Percentiles rank a stretch among this genome's conserved stretches.
Evolutionary conservation across 495 filamentous ascomycete genomes (phyloP).

Genomic region (Trichoderma orchidacearum): DNA sequence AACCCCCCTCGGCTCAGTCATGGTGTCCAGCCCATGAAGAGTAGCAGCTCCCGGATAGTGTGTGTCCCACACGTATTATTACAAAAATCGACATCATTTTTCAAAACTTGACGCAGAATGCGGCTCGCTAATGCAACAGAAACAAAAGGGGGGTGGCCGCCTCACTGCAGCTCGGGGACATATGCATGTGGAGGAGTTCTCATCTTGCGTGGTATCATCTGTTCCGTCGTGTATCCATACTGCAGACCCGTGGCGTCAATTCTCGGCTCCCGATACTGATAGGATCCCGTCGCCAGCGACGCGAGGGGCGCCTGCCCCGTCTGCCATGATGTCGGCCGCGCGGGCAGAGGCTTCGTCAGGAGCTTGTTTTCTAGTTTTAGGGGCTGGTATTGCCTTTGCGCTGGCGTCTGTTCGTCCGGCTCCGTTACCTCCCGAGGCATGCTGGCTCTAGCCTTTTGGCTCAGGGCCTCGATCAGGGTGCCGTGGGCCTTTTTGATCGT

Average conservation of each 20-base stretch:
- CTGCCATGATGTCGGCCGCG: neutral
- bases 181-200: neutral
- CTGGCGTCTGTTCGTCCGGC: neutral
- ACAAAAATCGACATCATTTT: too few species aligned
- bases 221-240: neutral
- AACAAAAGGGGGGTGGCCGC: neutral
- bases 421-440: too few species aligned
- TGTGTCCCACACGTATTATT: neutral
- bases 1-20: neutral
- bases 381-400: neutral
- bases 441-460: constrained; percentile 38
- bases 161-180: neutral
- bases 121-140: too few species aligned
- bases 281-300: neutral
- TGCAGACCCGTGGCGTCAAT: neutral
- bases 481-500: constrained; percentile 59
- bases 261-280: neutral
- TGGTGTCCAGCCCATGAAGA: neutral
- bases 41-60: neutral
- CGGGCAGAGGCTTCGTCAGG: neutral
- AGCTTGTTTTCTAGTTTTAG: neutral
- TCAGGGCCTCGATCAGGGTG: constrained; percentile 48
- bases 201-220: neutral
- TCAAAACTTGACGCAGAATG: too few species aligned
- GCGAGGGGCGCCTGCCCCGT: neutral